Evolutionary conservation across 345 rosid species (phyloP).

Genomic region (Eucalyptus tenuipes): DNA sequence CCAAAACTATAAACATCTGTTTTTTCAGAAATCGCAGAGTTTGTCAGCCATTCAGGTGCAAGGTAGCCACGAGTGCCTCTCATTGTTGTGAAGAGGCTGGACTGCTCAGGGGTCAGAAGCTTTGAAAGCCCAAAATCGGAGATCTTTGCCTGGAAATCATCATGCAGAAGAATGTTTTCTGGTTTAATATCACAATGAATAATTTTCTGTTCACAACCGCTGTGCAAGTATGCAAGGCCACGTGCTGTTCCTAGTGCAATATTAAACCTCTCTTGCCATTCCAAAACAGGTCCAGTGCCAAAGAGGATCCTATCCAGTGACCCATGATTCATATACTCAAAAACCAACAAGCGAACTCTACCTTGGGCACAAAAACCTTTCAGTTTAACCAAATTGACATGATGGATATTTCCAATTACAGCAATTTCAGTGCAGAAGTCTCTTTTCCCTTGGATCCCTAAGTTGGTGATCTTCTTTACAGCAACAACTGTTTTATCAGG

Average conservation of each 20-base stretch:
- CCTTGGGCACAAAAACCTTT: slow-evolving; percentile 73
- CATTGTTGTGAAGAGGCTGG: slow-evolving; percentile 64
- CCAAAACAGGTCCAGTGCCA: slow-evolving; percentile 37
- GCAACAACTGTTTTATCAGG: slow-evolving; percentile 39
- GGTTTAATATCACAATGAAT: slow-evolving; percentile 73
- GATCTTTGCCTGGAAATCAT: slow-evolving; percentile 53
- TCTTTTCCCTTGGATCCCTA: slow-evolving; percentile 52
- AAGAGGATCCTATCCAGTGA: slow-evolving; percentile 53
- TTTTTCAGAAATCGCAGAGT: slow-evolving; percentile 66
- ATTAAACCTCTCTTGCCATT: slow-evolving; percentile 70
- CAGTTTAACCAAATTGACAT: slow-evolving; percentile 63
- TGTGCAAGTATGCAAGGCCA: slow-evolving; percentile 66
- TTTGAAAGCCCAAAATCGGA: slow-evolving; percentile 74
- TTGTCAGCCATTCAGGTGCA: slow-evolving; percentile 83
- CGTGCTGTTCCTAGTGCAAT: slow-evolving; percentile 72
- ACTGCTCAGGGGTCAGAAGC: slow-evolving; percentile 52
- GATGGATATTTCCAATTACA: slow-evolving; percentile 64
- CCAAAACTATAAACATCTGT: slow-evolving; percentile 84
- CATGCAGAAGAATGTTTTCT: slow-evolving; percentile 60
- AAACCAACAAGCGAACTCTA: slow-evolving; percentile 47
- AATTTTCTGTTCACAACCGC: slow-evolving; percentile 62
- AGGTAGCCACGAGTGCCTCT: slow-evolving; percentile 84
- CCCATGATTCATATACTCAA: slow-evolving; percentile 65
- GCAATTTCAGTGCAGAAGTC: slow-evolving; percentile 76
- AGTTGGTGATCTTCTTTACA: slow-evolving; percentile 56